Evolutionary conservation across 495 filamentous ascomycete genomes (phyloP).

Genomic region (Wilcoxina mikolae): DNA sequence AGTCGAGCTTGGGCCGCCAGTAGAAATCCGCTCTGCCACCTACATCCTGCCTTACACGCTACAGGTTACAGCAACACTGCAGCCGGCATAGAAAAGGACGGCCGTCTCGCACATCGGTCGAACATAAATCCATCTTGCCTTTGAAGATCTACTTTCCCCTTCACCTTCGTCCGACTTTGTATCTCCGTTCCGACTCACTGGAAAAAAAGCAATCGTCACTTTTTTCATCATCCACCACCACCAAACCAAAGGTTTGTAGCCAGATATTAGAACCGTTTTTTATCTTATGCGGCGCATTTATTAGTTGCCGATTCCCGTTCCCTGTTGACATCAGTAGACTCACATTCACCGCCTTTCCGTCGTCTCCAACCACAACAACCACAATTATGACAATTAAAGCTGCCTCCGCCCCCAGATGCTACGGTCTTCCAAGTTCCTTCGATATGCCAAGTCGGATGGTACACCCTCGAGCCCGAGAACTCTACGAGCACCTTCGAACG

Average conservation of each 20-base stretch:
- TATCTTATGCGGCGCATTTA: too few relatives aligned
- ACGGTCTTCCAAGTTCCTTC: neutral
- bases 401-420: neutral
- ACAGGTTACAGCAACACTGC: neutral
- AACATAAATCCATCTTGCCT: slow-evolving; percentile 5
- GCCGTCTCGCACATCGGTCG: neutral
- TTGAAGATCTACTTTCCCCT: neutral
- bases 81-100: slow-evolving; percentile 1
- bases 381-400: neutral
- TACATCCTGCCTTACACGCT: slow-evolving; percentile 2
- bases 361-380: neutral
- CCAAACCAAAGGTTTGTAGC: neutral
- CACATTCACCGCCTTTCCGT: neutral
- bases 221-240: neutral
- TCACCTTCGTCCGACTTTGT: neutral
- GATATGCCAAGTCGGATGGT: neutral
- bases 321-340: neutral
- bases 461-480: neutral
- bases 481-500: slow-evolving; percentile 5
- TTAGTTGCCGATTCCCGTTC: too few relatives aligned
- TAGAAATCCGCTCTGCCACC: neutral
- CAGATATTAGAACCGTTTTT: too few relatives aligned
- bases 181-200: neutral
- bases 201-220: neutral
- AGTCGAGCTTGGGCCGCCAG: slow-evolving; percentile 4